Conservation (phyloP, 1,139 yeast species). For the Casaregolazyma lundiana region DNA sequence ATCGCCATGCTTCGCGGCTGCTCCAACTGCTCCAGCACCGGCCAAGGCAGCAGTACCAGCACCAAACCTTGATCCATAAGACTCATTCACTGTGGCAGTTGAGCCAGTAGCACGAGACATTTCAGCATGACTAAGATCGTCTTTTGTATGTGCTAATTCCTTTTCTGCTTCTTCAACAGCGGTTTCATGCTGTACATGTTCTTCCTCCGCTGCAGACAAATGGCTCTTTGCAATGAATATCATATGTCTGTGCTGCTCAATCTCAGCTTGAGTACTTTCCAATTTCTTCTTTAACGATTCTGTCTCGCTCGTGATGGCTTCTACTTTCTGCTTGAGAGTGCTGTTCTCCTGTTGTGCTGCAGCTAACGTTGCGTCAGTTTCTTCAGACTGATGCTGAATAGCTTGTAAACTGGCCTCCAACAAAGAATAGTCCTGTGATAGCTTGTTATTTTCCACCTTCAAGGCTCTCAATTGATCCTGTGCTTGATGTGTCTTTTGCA, state of each 20-base stretch:
- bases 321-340: slow-evolving; percentile 59
- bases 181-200: slow-evolving; percentile 53
- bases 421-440: slow-evolving; percentile 70
- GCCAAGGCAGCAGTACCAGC: slow-evolving; percentile 32
- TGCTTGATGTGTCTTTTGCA: slow-evolving; percentile 56
- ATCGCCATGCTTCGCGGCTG: slow-evolving; percentile 28
- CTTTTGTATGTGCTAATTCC: slow-evolving; percentile 28
- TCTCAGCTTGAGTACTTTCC: slow-evolving; percentile 48
- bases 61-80: slow-evolving; percentile 18
- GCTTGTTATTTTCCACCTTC: slow-evolving; percentile 63
- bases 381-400: slow-evolving; percentile 61
- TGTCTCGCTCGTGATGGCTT: slow-evolving; percentile 61
- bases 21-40: slow-evolving; percentile 12
- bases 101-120: slow-evolving; percentile 2
- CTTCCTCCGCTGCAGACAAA: slow-evolving; percentile 51
- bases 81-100: slow-evolving; percentile 3
- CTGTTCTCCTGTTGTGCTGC: slow-evolving; percentile 64
- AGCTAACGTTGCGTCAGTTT: slow-evolving; percentile 55
- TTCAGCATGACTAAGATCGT: background rate
- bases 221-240: slow-evolving; percentile 66
- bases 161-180: slow-evolving; percentile 32
- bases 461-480: slow-evolving; percentile 57
- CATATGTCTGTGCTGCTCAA: slow-evolving; percentile 58
- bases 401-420: slow-evolving; percentile 80
- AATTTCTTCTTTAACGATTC: slow-evolving; percentile 54